These are phyloP conservation scores for Rubroboletus pulcherrimus DNA, from an alignment of 768 basidiomycete species.

Conservation along the genomic window DNA sequence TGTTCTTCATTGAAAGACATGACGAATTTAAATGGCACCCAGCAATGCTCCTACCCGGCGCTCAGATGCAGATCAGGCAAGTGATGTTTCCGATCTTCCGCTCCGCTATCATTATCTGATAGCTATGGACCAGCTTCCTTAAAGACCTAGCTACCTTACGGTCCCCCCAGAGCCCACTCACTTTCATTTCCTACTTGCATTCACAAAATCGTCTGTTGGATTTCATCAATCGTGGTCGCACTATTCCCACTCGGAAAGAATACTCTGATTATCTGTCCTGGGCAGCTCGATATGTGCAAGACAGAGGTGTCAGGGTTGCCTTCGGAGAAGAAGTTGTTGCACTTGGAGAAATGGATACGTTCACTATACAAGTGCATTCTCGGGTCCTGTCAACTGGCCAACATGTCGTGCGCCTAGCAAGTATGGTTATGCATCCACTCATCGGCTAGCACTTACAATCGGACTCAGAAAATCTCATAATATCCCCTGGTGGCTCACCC, in stretches of 20 bases:
- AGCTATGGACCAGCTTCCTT: constrained; percentile 36
- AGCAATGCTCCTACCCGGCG: constrained; percentile 50
- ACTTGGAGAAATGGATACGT: constrained; percentile 31
- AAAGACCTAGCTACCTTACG: constrained; percentile 54
- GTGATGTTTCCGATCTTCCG: not conserved
- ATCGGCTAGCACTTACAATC: constrained; percentile 1
- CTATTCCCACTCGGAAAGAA: constrained; percentile 49
- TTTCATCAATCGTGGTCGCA: constrained; percentile 53
- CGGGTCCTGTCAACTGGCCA: constrained; percentile 35
- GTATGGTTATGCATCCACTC: constrained; percentile 29
- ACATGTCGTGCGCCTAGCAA: constrained; percentile 33
- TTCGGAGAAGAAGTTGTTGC: constrained; percentile 47
- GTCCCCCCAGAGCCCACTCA: constrained; percentile 46
- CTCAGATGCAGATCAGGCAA: constrained; percentile 52
- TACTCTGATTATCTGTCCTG: constrained; percentile 53
- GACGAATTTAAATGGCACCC: constrained; percentile 51
- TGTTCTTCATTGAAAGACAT: constrained; percentile 49
- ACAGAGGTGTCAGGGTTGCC: constrained; percentile 39
- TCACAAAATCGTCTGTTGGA: constrained; percentile 44
- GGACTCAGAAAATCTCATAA: constrained; percentile 41
- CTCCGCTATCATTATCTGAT: constrained; percentile 3
- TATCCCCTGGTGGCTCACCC: constrained; percentile 49
- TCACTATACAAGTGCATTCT: constrained; percentile 38
- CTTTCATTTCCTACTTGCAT: constrained; percentile 53
- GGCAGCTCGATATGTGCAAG: constrained; percentile 45